These are phyloP conservation scores for Cladosporium phlei DNA, from an alignment of 2,329 filamentous ascomycete species.

Conservation along the genomic window DNA sequence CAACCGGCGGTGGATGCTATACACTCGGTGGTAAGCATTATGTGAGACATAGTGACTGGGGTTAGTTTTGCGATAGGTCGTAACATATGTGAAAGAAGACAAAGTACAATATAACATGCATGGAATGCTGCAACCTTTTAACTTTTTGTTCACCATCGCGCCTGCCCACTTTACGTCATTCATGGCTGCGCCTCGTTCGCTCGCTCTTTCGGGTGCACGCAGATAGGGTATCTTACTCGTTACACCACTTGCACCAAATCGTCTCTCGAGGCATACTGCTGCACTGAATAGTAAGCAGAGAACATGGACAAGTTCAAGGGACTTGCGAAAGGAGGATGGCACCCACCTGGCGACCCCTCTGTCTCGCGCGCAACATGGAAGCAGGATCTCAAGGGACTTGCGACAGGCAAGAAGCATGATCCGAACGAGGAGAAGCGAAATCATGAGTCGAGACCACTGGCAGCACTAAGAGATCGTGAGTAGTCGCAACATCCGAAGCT, in stretches of 20 bases:
- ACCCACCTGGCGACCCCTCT: slow-evolving; percentile 42
- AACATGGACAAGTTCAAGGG: slow-evolving; percentile 33
- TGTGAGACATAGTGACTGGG: slow-evolving; percentile 20
- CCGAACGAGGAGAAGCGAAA: slow-evolving; percentile 37
- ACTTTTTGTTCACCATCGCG: too few species aligned
- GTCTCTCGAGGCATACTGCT: too few species aligned
- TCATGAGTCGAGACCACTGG: slow-evolving; percentile 60
- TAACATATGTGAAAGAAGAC: not conserved
- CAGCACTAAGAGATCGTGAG: slow-evolving; percentile 63
- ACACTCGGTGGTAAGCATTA: slow-evolving; percentile 18
- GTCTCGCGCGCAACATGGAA: slow-evolving; percentile 54
- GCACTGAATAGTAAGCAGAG: not conserved
- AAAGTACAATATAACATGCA: too few species aligned
- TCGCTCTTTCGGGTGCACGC: too few species aligned
- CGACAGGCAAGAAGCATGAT: slow-evolving; percentile 45
- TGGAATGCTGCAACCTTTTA: too few species aligned
- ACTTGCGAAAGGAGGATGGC: slow-evolving; percentile 47
- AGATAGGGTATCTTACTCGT: too few species aligned
- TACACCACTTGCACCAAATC: too few species aligned
- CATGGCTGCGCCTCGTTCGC: too few species aligned
- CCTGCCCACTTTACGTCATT: too few species aligned
- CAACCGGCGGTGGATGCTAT: slow-evolving; percentile 19
- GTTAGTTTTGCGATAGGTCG: not conserved
- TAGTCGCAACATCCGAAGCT: not conserved
- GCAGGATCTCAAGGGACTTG: slow-evolving; percentile 34